Conservation (phyloP, 805 yeast genomes). For the Candida dendrica region DNA sequence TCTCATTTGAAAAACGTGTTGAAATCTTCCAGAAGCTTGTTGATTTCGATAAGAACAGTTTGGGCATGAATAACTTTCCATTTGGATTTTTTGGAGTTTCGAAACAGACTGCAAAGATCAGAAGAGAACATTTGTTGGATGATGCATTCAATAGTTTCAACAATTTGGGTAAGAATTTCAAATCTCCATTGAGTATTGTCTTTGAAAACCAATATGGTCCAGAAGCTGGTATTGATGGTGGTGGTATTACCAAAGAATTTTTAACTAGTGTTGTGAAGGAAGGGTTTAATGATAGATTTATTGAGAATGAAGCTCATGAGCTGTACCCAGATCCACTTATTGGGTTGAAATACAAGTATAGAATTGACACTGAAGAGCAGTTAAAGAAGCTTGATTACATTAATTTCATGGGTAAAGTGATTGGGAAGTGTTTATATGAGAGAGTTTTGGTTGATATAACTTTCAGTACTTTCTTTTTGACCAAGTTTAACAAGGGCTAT, state of each 20-base stretch:
- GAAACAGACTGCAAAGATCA: slow-evolving; percentile 40
- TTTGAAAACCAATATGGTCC: slow-evolving; percentile 67
- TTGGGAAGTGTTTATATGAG: slow-evolving; percentile 88
- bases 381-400: slow-evolving; percentile 26
- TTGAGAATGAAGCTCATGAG: slow-evolving; percentile 44
- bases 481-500: slow-evolving; percentile 36
- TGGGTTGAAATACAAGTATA: slow-evolving; percentile 25
- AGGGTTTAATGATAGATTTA: slow-evolving; percentile 48
- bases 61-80: slow-evolving; percentile 15
- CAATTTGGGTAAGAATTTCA: slow-evolving; percentile 47
- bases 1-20: slow-evolving; percentile 71
- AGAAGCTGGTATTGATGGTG: slow-evolving; percentile 95
- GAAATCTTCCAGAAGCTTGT: slow-evolving; percentile 61
- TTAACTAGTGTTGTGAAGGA: slow-evolving; percentile 64
- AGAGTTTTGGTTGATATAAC: slow-evolving; percentile 72
- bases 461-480: slow-evolving; percentile 81
- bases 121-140: slow-evolving; percentile 63
- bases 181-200: slow-evolving; percentile 50
- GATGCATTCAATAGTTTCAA: slow-evolving; percentile 66
- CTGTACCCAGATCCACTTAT: slow-evolving; percentile 69
- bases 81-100: slow-evolving; percentile 10
- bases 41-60: slow-evolving; percentile 37
- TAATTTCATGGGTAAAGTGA: slow-evolving; percentile 69
- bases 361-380: slow-evolving; percentile 25
- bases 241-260: slow-evolving; percentile 91